Evolutionary conservation across 257 asterid genomes (phyloP).

Genomic region (Linderniella brevidens): DNA sequence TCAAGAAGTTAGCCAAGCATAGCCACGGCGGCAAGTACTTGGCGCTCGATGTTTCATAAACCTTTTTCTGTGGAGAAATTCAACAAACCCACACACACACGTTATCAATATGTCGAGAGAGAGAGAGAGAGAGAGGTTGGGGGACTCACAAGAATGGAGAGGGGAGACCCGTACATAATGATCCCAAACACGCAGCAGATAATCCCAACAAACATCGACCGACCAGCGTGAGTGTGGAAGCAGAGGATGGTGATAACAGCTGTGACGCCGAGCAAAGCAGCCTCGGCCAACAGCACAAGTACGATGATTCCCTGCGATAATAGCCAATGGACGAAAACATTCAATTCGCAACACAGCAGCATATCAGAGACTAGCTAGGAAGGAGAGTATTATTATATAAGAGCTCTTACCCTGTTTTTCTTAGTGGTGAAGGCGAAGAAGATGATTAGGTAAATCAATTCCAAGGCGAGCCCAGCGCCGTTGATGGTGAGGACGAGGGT

Average conservation of each 20-base stretch:
- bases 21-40: conserved; percentile 51
- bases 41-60: conserved; percentile 27
- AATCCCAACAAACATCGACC: conserved; percentile 43
- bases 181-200: conserved; percentile 38
- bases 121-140: not conserved
- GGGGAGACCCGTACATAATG: conserved; percentile 47
- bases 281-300: conserved; percentile 13
- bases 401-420: conserved; percentile 19
- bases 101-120: no score
- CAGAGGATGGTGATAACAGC: conserved; percentile 17
- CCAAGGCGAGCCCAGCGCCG: conserved; percentile 26
- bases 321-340: not conserved
- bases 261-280: conserved; percentile 7
- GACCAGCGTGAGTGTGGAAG: conserved; percentile 15
- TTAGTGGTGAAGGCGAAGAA: conserved; percentile 22
- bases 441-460: conserved; percentile 21
- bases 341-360: not conserved
- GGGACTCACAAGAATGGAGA: conserved; percentile 36
- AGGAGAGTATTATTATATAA: no score
- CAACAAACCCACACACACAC: not conserved
- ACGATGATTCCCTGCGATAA: conserved; percentile 17
- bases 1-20: conserved; percentile 31
- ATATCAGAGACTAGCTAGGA: not conserved
- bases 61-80: conserved; percentile 17
- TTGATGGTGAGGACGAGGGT: conserved; percentile 35